A percentile compares a stretch with the other conserved stretches of the same genome.
These are phyloP conservation scores for Annona cherimola DNA, from an alignment of 164 flowering plant genomes.

Conservation along the genomic window DNA sequence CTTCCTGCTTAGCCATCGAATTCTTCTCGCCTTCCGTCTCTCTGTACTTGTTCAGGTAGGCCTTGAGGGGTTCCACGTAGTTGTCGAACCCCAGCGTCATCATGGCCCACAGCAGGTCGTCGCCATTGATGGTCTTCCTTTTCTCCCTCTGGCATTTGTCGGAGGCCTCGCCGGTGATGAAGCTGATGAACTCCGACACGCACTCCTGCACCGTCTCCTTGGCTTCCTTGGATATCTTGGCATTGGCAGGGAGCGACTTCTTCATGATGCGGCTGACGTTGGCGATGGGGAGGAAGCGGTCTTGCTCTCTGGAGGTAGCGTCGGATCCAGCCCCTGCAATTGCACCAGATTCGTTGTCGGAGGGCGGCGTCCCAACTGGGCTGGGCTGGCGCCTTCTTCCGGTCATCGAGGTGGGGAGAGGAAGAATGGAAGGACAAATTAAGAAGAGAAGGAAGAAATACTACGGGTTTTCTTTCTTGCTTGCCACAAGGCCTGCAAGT, in stretches of 20 bases:
- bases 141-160: constrained; percentile 47
- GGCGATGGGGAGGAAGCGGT: constrained; percentile 42
- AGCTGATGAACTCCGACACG: constrained; percentile 50
- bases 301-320: constrained; percentile 28
- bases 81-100: constrained; percentile 41
- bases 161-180: constrained; percentile 44
- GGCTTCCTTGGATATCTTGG: constrained; percentile 43
- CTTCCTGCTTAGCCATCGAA: constrained; percentile 23
- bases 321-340: constrained; percentile 8
- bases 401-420: constrained; percentile 14
- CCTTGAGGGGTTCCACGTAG: constrained; percentile 35
- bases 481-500: not conserved
- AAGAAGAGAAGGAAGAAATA: not conserved
- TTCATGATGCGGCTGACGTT: constrained; percentile 46
- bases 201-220: constrained; percentile 48
- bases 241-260: constrained; percentile 34
- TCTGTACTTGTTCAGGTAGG: constrained; percentile 32
- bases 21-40: constrained; percentile 37
- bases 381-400: constrained; percentile 23
- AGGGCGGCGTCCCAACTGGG: constrained; percentile 23
- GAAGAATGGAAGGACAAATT: not conserved
- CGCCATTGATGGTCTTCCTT: constrained; percentile 39
- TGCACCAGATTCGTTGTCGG: constrained; percentile 15
- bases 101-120: constrained; percentile 48
- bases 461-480: not conserved